Evolutionary conservation across 768 basidiomycete species (phyloP).

Genomic region (Suillus spraguei): DNA sequence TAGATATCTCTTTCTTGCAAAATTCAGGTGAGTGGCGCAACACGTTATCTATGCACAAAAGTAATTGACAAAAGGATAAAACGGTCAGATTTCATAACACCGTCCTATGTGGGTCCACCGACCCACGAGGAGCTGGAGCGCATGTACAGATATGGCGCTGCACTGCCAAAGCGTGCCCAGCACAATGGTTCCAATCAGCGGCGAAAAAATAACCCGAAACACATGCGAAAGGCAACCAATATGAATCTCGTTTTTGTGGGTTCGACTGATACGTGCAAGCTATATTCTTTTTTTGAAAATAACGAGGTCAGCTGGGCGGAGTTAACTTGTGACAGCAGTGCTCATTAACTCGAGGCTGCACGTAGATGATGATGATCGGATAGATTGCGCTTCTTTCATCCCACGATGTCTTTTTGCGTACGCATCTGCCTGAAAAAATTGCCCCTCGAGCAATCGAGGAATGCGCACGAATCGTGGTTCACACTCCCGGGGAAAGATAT

Average conservation of each 20-base stretch:
- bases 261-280: background rate
- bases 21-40: background rate
- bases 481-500: background rate
- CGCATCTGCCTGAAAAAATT: background rate
- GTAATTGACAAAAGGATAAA: background rate
- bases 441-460: background rate
- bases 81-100: background rate
- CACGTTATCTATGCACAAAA: background rate
- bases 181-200: background rate
- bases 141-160: background rate
- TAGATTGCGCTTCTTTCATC: background rate
- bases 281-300: background rate
- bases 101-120: constrained; percentile 1
- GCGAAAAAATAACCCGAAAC: background rate
- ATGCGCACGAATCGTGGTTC: background rate
- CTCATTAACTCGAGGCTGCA: background rate
- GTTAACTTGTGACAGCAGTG: background rate
- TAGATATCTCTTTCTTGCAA: background rate
- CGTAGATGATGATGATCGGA: background rate
- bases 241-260: background rate
- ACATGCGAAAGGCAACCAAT: background rate
- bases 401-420: background rate
- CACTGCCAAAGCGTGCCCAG: constrained; percentile 6
- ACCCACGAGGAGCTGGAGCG: background rate
- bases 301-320: background rate